A percentile compares a stretch with the other conserved stretches of the same genome.
Evolutionary conservation across 306 rosid species (phyloP).

Genomic region (Quercus dentata): DNA sequence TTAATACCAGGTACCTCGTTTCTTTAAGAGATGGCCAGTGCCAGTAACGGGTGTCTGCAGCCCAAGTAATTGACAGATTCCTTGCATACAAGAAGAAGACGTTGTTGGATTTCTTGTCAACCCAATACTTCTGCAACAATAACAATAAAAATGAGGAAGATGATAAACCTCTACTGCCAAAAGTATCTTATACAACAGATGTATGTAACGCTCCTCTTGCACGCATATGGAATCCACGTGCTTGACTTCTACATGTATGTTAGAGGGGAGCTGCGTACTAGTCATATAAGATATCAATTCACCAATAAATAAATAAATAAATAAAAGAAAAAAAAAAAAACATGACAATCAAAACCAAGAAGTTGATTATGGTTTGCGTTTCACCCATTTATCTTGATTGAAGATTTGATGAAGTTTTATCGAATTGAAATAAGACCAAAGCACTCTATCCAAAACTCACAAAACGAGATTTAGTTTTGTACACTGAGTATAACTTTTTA

Average conservation of each 20-base stretch:
- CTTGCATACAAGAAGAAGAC: slow-evolving; percentile 46
- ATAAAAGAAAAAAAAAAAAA: not conserved
- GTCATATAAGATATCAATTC: too few species aligned
- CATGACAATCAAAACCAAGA: not conserved
- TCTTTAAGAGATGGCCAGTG: slow-evolving; percentile 29
- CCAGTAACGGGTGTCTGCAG: slow-evolving; percentile 31
- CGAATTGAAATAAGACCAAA: not conserved
- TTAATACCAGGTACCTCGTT: slow-evolving; percentile 16
- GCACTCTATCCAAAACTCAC: too few species aligned
- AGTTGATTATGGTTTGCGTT: not conserved
- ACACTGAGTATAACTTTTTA: too few species aligned
- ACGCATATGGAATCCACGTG: too few species aligned
- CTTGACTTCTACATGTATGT: too few species aligned
- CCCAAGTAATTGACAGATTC: slow-evolving; percentile 39
- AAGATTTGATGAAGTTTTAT: not conserved
- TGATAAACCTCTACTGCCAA: not conserved
- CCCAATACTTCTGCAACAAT: slow-evolving; percentile 33
- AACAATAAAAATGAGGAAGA: not conserved
- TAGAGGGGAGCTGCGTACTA: too few species aligned
- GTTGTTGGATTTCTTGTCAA: slow-evolving; percentile 38
- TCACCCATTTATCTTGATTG: not conserved
- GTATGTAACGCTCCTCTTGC: too few species aligned
- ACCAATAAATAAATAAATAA: too few species aligned
- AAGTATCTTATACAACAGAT: too few species aligned
- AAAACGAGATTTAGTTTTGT: too few species aligned